Percentiles rank a stretch among this genome's conserved stretches.
Conservation (phyloP, 2,329 filamentous ascomycete genomes). For the Trichoderma polysporum region DNA sequence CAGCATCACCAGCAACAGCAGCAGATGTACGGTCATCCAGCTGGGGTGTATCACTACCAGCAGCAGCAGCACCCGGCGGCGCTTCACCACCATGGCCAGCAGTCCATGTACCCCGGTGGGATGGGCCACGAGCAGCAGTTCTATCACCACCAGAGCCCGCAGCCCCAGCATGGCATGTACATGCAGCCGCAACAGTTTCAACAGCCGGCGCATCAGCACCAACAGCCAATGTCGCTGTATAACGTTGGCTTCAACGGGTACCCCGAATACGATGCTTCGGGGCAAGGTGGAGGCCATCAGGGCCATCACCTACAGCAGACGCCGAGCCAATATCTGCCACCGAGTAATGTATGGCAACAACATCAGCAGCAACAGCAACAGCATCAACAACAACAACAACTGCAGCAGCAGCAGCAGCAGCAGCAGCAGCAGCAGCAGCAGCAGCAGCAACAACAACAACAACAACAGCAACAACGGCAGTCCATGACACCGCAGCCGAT, state of each 20-base stretch:
- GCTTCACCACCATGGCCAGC: conserved; percentile 27
- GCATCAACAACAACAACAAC: conserved; percentile 21
- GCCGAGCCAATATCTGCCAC: conserved; percentile 16
- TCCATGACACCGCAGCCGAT: conserved; percentile 25
- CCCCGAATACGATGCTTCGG: conserved; percentile 15
- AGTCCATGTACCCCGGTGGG: conserved; percentile 22
- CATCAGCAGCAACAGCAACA: conserved; percentile 29
- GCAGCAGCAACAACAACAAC: conserved; percentile 30
- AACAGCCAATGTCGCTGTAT: conserved; percentile 18
- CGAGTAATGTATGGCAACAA: conserved; percentile 20
- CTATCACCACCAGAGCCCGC: conserved; percentile 25
- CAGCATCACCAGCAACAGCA: conserved; percentile 26
- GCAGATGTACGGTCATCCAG: conserved; percentile 29
- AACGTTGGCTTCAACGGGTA: conserved; percentile 16
- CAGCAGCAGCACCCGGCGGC: conserved; percentile 24
- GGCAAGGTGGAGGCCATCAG: conserved; percentile 20
- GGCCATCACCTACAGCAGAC: conserved; percentile 22
- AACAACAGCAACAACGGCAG: conserved; percentile 20
- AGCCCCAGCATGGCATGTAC: conserved; percentile 24
- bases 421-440: conserved; percentile 29
- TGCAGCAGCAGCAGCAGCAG: conserved; percentile 19
- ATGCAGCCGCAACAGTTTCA: conserved; percentile 29
- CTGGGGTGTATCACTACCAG: conserved; percentile 30
- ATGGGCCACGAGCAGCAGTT: conserved; percentile 27
- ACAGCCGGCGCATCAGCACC: conserved; percentile 25